Evolutionary conservation across 2,329 filamentous ascomycete species (phyloP).

Genomic region (Xylariaceae sp.): DNA sequence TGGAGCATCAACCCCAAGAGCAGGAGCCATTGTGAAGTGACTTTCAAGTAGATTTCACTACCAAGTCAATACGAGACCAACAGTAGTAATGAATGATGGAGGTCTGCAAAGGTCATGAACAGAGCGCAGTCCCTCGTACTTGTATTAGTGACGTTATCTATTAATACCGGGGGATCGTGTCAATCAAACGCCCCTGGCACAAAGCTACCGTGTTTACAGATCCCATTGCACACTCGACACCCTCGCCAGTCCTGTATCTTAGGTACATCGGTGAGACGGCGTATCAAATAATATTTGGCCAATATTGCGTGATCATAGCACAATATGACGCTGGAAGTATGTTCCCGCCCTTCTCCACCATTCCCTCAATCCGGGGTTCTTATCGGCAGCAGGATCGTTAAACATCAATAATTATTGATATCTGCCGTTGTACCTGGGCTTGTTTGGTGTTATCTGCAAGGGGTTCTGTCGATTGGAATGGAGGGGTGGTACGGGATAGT

Average conservation of each 20-base stretch:
- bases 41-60: too few species aligned
- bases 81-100: too few species aligned
- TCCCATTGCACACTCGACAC: slow-evolving; percentile 1
- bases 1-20: slow-evolving; percentile 21
- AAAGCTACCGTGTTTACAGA: background rate
- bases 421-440: background rate
- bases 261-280: background rate
- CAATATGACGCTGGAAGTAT: slow-evolving; percentile 13
- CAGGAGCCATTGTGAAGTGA: slow-evolving; percentile 25
- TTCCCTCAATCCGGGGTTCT: background rate
- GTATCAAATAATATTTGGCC: slow-evolving; percentile 6
- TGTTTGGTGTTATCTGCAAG: slow-evolving; percentile 7
- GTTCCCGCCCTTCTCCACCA: slow-evolving; percentile 1
- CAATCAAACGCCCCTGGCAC: too few species aligned
- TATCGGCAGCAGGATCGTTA: background rate
- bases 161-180: too few species aligned
- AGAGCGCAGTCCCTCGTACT: too few species aligned
- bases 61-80: too few species aligned
- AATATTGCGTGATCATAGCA: slow-evolving; percentile 22
- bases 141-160: too few species aligned
- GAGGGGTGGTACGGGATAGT: slow-evolving; percentile 1
- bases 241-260: slow-evolving; percentile 2
- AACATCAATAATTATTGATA: background rate
- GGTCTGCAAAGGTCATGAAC: too few species aligned
- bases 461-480: background rate